These are phyloP conservation scores for Clavispora phyllophila DNA, from an alignment of 805 yeast species.

Conservation along the genomic window DNA sequence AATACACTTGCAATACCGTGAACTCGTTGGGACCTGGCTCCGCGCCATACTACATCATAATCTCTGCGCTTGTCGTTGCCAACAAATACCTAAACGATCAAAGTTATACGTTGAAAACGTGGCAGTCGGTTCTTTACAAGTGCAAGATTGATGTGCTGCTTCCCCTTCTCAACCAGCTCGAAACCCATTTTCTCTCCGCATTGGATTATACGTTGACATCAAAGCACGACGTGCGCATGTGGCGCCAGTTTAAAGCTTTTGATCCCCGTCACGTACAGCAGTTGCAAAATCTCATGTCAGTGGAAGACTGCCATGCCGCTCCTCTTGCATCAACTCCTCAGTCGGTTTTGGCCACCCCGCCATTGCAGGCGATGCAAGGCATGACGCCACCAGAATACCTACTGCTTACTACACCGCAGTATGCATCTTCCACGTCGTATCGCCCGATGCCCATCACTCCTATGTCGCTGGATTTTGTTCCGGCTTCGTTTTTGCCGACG, in stretches of 20 bases:
- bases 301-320: not conserved
- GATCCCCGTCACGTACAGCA: not conserved
- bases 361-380: not conserved
- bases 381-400: not conserved
- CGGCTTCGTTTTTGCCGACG: not conserved
- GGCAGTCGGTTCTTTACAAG: slow-evolving; percentile 29
- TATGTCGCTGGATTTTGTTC: not conserved
- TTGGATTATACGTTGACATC: slow-evolving; percentile 10
- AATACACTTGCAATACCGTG: slow-evolving; percentile 10
- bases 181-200: slow-evolving; percentile 12
- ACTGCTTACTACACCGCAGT: not conserved
- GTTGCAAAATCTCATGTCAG: not conserved
- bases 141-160: slow-evolving; percentile 10
- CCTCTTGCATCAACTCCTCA: not conserved
- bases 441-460: not conserved
- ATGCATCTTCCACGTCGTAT: not conserved
- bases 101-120: slow-evolving; percentile 46
- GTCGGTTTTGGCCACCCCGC: not conserved
- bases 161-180: slow-evolving; percentile 15
- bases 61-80: slow-evolving; percentile 15
- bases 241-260: slow-evolving; percentile 7
- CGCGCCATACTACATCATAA: slow-evolving; percentile 12
- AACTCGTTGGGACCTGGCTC: slow-evolving; percentile 8
- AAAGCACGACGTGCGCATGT: slow-evolving; percentile 7
- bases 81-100: slow-evolving; percentile 46